Evolutionary conservation across 1,284 basidiomycete genomes (phyloP).

Genomic region (Microbotryum silenes-acaulis): DNA sequence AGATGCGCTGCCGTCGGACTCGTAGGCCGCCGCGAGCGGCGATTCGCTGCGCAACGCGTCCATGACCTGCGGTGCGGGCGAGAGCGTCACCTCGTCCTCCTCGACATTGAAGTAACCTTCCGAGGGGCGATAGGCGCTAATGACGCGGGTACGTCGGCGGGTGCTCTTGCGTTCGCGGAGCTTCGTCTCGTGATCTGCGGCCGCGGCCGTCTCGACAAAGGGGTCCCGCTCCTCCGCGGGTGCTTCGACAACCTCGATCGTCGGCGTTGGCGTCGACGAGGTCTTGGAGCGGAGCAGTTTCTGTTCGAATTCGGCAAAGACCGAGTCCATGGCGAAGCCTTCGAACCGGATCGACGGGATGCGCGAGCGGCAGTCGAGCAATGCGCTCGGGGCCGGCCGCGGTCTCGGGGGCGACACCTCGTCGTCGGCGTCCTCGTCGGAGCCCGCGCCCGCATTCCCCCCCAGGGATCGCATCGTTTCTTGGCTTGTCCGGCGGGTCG

Average conservation of each 20-base stretch:
- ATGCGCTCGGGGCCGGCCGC: not conserved
- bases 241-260: not conserved
- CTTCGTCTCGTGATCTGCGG: too few species aligned
- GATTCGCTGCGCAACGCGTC: not conserved
- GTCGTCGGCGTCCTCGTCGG: conserved; percentile 20
- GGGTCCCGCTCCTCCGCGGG: not conserved
- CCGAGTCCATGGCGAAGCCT: conserved; percentile 32
- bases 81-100: too few species aligned
- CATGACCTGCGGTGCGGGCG: too few species aligned
- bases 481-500: conserved; percentile 1
- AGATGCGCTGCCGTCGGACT: not conserved
- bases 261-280: not conserved
- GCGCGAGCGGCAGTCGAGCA: not conserved
- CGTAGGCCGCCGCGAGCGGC: not conserved
- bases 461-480: not conserved
- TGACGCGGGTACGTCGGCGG: too few species aligned
- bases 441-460: not conserved
- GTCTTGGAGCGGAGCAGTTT: conserved; percentile 11
- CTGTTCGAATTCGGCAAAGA: conserved; percentile 32
- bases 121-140: too few species aligned
- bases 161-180: too few species aligned
- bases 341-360: conserved; percentile 34
- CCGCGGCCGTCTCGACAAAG: not conserved
- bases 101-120: too few species aligned
- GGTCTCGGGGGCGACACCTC: conserved; percentile 23